Evolutionary conservation across 306 rosid genomes (phyloP).

Genomic region (Ammopiptanthus mongolicus): DNA sequence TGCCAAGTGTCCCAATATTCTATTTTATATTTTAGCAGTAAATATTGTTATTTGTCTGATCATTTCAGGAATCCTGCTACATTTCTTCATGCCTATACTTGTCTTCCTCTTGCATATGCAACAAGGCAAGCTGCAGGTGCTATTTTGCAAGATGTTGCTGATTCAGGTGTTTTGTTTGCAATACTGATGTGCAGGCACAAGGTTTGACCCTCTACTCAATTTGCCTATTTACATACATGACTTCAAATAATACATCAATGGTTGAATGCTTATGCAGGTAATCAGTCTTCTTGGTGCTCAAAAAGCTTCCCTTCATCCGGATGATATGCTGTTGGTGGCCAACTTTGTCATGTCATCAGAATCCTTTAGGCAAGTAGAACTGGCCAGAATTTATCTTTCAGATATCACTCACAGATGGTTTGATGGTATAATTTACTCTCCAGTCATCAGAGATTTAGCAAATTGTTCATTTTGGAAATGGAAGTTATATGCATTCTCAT

Average conservation of each 20-base stretch:
- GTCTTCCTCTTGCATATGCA: constrained; percentile 92
- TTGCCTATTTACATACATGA: background rate
- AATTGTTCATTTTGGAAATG: constrained; percentile 7
- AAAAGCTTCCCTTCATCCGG: constrained; percentile 97
- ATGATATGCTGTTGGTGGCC: constrained; percentile 86
- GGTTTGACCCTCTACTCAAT: constrained; percentile 38
- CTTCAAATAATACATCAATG: constrained; percentile 28
- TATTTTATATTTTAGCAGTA: background rate
- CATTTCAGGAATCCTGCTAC: constrained; percentile 85
- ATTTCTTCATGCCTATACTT: constrained; percentile 96
- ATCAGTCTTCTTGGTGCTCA: constrained; percentile 97
- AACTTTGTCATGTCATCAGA: constrained; percentile 94
- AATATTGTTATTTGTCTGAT: constrained; percentile 23
- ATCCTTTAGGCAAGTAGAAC: constrained; percentile 81
- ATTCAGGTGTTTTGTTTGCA: constrained; percentile 93
- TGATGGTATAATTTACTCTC: constrained; percentile 5
- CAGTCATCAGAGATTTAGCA: background rate
- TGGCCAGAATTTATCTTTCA: constrained; percentile 10
- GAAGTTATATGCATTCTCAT: background rate
- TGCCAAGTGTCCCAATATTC: background rate
- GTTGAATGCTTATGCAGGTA: constrained; percentile 53
- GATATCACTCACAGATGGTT: background rate
- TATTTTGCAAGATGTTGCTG: constrained; percentile 90
- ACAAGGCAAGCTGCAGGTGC: constrained; percentile 98
- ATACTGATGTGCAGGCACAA: constrained; percentile 93